Evolutionary conservation across 495 filamentous ascomycete species (phyloP), one percentile per base, ranked within the genome.

Genomic region (Penicillium paxilli): DNA sequence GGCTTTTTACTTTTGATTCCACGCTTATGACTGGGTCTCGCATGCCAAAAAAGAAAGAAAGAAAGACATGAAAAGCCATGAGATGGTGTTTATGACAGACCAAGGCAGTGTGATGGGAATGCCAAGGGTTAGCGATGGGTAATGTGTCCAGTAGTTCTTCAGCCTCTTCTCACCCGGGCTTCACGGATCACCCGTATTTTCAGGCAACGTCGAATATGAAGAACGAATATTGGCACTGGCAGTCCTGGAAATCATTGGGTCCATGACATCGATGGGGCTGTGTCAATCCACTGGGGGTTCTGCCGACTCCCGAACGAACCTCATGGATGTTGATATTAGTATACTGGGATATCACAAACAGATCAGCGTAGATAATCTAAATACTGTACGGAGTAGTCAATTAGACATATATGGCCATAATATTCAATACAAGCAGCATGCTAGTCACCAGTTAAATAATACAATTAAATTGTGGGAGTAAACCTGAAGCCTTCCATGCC

Each of bases 391-490:
- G n/a, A n/a, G n/a, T n/a, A n/a, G n/a, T n/a, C n/a, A n/a, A n/a
- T n/a, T n/a, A n/a, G n/a, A n/a, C n/a, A n/a, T n/a, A n/a, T n/a
- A n/a, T n/a, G n/a, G n/a, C n/a, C n/a, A n/a, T n/a, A n/a, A n/a
- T n/a, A n/a, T n/a, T n/a, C n/a, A n/a, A n/a, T n/a, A n/a, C n/a
- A n/a, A n/a, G n/a, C n/a, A n/a, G n/a, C n/a, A n/a, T n/a, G n/a
- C n/a, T n/a, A n/a, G n/a, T n/a, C n/a, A n/a, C n/a, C n/a, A n/a
- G n/a, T n/a, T n/a, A n/a, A n/a, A n/a, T n/a, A n/a, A n/a, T n/a
- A n/a, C n/a, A n/a, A n/a, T n/a, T n/a, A n/a, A 11, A 59, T 65
- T 65, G 63, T 63, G 63, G 52, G 46, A 48, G 60, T 60, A 66
- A 60, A 57, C 57, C 63, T 60, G 55, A 58, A 33, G 55, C 47